These are phyloP conservation scores for Magnaporthiopsis poae DNA, from an alignment of 2,329 filamentous ascomycete species.

Conservation along the genomic window DNA sequence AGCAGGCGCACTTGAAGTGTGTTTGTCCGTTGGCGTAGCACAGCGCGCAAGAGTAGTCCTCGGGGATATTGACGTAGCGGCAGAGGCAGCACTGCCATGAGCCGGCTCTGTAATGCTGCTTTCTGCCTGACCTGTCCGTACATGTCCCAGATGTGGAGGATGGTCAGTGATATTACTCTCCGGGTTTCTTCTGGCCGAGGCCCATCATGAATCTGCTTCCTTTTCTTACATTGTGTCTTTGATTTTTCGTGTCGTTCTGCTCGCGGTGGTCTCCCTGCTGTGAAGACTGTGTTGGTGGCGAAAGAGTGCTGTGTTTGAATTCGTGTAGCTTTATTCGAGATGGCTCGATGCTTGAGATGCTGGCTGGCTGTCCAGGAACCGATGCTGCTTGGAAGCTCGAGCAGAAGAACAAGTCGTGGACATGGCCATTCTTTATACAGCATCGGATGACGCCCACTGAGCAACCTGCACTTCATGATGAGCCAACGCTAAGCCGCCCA, in stretches of 20 bases:
- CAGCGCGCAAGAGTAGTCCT: not conserved
- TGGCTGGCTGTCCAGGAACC: not conserved
- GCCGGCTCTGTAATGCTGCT: not conserved
- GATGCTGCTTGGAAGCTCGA: not conserved
- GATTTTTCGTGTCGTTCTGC: not conserved
- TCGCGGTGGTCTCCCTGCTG: not conserved
- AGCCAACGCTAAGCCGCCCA: not conserved
- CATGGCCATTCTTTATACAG: not conserved
- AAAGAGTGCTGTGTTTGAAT: not conserved
- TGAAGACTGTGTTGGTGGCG: not conserved
- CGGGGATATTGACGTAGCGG: not conserved
- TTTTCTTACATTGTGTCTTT: not conserved
- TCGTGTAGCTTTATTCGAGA: too few species aligned
- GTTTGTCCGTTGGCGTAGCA: not conserved
- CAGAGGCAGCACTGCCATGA: not conserved
- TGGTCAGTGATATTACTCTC: not conserved
- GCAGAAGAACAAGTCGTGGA: not conserved
- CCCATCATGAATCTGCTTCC: not conserved
- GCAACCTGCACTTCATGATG: not conserved
- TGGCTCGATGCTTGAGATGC: not conserved
- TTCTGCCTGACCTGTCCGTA: too few species aligned
- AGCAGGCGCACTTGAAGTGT: not conserved
- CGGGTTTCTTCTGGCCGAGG: not conserved
- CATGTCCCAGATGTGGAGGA: not conserved
- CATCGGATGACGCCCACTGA: too few species aligned